Conservation (phyloP, 805 yeast species). For the Lipomyces yamadae region DNA sequence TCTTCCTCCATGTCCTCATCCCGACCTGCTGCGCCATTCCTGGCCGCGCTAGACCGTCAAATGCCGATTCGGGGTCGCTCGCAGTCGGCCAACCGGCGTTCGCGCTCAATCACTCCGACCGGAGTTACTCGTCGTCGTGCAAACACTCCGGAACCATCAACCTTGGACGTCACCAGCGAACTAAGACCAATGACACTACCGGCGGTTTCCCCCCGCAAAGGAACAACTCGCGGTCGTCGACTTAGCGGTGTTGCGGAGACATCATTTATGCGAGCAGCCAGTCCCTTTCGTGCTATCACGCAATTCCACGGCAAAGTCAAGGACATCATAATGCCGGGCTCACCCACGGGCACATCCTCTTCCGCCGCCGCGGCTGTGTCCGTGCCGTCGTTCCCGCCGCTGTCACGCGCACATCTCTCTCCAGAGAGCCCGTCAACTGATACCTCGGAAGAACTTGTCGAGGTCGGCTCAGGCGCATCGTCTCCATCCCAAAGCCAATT, state of each 20-base stretch:
- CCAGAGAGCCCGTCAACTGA: conserved; percentile 12
- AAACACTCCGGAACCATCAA: neutral
- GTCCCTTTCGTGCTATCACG: conserved; percentile 13
- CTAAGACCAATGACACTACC: neutral
- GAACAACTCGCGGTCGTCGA: conserved; percentile 5
- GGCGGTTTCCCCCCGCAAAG: neutral
- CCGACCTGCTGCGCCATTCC: conserved; percentile 13
- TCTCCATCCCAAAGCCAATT: conserved; percentile 16
- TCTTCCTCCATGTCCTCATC: too few relatives aligned
- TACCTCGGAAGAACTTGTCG: conserved; percentile 28
- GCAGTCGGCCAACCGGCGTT: neutral
- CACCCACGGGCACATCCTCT: neutral
- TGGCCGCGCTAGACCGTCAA: conserved; percentile 10
- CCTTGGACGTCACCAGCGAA: too few relatives aligned
- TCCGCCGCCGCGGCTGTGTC: neutral
- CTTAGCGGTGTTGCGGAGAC: neutral
- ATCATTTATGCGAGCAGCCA: conserved; percentile 11
- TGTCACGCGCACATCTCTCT: neutral
- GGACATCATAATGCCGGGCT: neutral
- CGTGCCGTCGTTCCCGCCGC: neutral
- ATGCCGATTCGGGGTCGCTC: neutral
- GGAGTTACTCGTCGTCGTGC: neutral
- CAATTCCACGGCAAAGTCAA: conserved; percentile 4
- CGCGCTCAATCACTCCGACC: conserved; percentile 4
- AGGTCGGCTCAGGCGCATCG: conserved; percentile 16